Percentiles rank a stretch among this genome's conserved stretches.
These are phyloP conservation scores for Trichocladium antarcticum DNA, from an alignment of 495 filamentous ascomycete genomes.

Conservation along the genomic window DNA sequence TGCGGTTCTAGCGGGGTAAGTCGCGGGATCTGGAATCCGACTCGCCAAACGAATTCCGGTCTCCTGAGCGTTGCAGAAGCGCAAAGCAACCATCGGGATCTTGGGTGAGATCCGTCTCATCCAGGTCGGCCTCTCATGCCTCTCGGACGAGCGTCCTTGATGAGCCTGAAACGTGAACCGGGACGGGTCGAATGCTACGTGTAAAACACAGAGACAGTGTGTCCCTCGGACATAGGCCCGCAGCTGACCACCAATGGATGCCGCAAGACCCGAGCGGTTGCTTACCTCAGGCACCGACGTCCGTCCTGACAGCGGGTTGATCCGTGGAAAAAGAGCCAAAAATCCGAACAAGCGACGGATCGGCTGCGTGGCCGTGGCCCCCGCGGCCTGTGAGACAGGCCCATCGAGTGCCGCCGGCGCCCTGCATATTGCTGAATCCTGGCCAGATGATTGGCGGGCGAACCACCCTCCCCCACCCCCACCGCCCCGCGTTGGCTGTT, in stretches of 20 bases:
- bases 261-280: neutral
- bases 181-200: neutral
- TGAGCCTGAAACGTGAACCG: neutral
- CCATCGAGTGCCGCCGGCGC: neutral
- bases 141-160: neutral
- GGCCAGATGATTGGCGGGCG: neutral
- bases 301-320: constrained; percentile 8
- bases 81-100: constrained; percentile 1
- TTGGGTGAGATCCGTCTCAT: neutral
- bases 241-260: neutral
- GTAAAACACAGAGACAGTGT: neutral
- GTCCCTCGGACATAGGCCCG: neutral
- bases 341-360: neutral
- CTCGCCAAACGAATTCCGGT: constrained; percentile 1
- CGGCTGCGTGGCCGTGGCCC: neutral
- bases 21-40: neutral
- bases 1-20: constrained; percentile 3
- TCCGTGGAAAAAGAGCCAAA: neutral
- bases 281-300: constrained; percentile 1
- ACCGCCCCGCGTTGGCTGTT: constrained; percentile 1
- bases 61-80: constrained; percentile 6
- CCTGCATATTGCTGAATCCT: neutral
- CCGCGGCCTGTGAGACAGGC: neutral
- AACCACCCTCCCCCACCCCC: neutral
- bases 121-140: neutral